Conservation (phyloP, 2,329 filamentous ascomycete species). For the Exophiala phaeomuriformis region DNA sequence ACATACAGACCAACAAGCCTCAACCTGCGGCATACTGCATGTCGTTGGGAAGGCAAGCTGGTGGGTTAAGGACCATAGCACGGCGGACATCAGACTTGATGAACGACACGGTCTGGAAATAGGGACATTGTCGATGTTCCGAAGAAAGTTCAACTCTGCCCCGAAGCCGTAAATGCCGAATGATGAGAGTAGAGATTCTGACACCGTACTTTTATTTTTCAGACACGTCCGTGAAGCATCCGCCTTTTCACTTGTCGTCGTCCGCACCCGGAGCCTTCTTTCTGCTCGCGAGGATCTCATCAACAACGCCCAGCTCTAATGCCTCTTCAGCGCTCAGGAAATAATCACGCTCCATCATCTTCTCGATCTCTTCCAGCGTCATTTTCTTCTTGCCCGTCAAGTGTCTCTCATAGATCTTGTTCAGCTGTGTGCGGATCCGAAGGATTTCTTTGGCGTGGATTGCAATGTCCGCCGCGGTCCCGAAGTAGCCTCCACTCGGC, state of each 20-base stretch:
- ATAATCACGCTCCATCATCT: slow-evolving; percentile 93
- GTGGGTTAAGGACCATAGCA: too few relatives aligned
- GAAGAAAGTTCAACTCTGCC: too few relatives aligned
- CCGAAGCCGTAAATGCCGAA: too few relatives aligned
- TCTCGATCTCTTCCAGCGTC: slow-evolving; percentile 66
- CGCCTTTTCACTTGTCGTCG: slow-evolving; percentile 3
- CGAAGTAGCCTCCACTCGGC: slow-evolving; percentile 67
- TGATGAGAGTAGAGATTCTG: too few relatives aligned
- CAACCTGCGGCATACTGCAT: too few relatives aligned
- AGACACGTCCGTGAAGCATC: too few relatives aligned
- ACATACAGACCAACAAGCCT: too few relatives aligned
- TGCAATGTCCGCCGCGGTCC: slow-evolving; percentile 71
- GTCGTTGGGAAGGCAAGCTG: too few relatives aligned
- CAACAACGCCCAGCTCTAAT: slow-evolving; percentile 80
- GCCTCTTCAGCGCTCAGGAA: slow-evolving; percentile 88
- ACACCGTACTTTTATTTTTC: too few relatives aligned
- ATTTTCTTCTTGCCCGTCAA: slow-evolving; percentile 52
- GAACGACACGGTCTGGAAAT: too few relatives aligned
- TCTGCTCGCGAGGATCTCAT: slow-evolving; percentile 67
- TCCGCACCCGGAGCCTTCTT: slow-evolving; percentile 17
- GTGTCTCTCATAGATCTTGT: slow-evolving; percentile 81
- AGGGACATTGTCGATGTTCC: too few relatives aligned
- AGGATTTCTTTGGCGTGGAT: slow-evolving; percentile 98
- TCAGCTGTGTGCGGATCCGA: slow-evolving; percentile 73
- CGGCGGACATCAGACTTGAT: too few relatives aligned